Conservation (phyloP, 441 rosid genomes). For the Daphne laureola region DNA sequence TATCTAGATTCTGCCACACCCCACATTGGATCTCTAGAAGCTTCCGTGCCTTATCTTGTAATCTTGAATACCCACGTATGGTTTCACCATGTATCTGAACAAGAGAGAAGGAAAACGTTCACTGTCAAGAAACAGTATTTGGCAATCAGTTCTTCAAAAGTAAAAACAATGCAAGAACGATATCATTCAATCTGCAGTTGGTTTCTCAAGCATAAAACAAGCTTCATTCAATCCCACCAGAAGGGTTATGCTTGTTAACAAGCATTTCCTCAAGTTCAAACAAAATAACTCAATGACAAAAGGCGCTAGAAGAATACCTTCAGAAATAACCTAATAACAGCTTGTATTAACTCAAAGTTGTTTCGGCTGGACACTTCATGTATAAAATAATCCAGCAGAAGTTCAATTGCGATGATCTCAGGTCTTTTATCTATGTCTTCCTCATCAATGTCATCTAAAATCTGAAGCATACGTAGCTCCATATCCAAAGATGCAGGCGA, state of each 20-base stretch:
- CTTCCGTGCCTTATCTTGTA: constrained; percentile 63
- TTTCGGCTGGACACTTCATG: constrained; percentile 58
- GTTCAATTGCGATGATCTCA: constrained; percentile 51
- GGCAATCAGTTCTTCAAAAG: too few species aligned
- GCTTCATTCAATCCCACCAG: too few species aligned
- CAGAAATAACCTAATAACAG: constrained; percentile 70
- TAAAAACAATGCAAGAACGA: too few species aligned
- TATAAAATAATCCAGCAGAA: constrained; percentile 72
- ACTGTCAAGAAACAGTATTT: too few species aligned
- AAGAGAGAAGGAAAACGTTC: too few species aligned
- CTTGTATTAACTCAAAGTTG: constrained; percentile 92
- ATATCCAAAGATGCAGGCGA: constrained; percentile 89
- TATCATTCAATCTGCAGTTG: too few species aligned
- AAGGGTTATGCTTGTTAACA: too few species aligned
- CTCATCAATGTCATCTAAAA: constrained; percentile 59
- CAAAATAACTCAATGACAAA: not conserved
- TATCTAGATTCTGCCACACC: constrained; percentile 84
- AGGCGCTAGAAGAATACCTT: constrained; percentile 48
- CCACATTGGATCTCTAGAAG: constrained; percentile 63
- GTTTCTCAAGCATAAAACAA: too few species aligned
- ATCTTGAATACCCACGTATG: constrained; percentile 45
- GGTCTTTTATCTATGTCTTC: constrained; percentile 57
- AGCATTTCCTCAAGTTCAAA: not conserved
- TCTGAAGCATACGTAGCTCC: constrained; percentile 91
- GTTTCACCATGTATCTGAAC: constrained; percentile 90